Evolutionary conservation across 176 grass and related monocot species (phyloP), one percentile per base, ranked within the genome.

Genomic region (Thinopyrum elongatum): DNA sequence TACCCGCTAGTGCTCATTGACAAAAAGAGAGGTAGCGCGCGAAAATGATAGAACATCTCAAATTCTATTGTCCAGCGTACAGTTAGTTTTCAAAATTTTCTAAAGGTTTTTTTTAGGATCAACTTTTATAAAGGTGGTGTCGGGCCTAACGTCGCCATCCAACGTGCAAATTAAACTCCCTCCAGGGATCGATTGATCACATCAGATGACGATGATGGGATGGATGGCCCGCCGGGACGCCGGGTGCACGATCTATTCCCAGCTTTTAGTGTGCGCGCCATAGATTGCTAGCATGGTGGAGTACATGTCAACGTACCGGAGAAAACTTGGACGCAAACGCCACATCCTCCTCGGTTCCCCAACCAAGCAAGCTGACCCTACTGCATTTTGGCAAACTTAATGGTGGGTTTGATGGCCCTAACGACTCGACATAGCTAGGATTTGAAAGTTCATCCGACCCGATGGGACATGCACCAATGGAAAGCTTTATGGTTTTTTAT

Each of bases 141-240:
- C 83, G 79, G 88, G 65, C 72, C 25, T 55, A 42, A 86, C 14
- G 73, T 90, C 84, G 73, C 65, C 79, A 55, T 90, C 84, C 55
- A 53, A 25, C 64, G 12, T 82, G 88, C 78, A 82, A 26, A 77
- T 23, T 63, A 51, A 64, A 82, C 10, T 53, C 61, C 31, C 31
- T 2, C 31, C 31, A 33, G 31, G 31, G n/a, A n/a, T n/a, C n/a
- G n/a, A 33, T 34, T 3, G 64, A 86, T 31, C 63, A 39, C 71
- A 86, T 77, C 78, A 69, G 47, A 49, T 17, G 70, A 76, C 11
- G 10, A 72, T 26, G 36, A 44, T 70, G 36, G 10, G 35, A 5
- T n/a, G 8, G 66, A 33, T 70, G 79, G 60, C 13, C 59, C 22
- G 6, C 17, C 13, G 19, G 29, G 46, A 42, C 22, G 6, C 17